These are phyloP conservation scores for Zostera marina DNA, from an alignment of 116 monocot genomes.

Conservation along the genomic window DNA sequence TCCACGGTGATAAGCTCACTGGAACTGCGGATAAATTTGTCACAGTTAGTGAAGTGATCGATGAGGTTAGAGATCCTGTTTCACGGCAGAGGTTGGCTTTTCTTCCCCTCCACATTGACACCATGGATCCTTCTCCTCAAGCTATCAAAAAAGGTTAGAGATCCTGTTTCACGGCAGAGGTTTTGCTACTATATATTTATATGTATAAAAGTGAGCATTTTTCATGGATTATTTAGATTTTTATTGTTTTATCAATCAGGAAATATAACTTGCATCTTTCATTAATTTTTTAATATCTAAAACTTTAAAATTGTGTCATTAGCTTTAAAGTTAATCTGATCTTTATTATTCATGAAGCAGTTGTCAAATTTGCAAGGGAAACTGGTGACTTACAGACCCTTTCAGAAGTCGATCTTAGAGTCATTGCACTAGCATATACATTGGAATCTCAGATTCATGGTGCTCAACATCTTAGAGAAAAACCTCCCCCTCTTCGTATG, in stretches of 20 bases:
- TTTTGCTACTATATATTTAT: no score
- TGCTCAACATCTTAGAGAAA: conserved; percentile 50
- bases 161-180: not conserved
- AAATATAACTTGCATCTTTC: not conserved
- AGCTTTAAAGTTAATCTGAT: not conserved
- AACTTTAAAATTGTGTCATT: not conserved
- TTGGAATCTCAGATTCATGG: conserved; percentile 83
- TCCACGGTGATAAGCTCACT: conserved; percentile 51
- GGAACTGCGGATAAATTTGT: conserved; percentile 58
- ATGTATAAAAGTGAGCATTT: not conserved
- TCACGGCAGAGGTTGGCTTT: conserved; percentile 49
- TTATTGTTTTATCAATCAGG: not conserved
- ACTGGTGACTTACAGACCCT: conserved; percentile 91
- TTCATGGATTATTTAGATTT: not conserved
- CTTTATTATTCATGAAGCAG: conserved; percentile 10
- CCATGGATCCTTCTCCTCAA: conserved; percentile 66
- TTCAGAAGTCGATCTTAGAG: conserved; percentile 89
- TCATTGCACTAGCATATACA: conserved; percentile 85
- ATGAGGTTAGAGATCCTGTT: conserved; percentile 73
- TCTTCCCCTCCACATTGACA: conserved; percentile 53
- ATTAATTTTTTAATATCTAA: not conserved
- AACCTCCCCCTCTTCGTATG: conserved; percentile 53
- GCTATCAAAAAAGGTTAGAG: conserved; percentile 79
- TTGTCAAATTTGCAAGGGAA: conserved; percentile 85
- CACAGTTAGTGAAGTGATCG: conserved; percentile 54